Evolutionary conservation across 495 filamentous ascomycete genomes (phyloP).

Genomic region (Massariosphaeria phaeospora): DNA sequence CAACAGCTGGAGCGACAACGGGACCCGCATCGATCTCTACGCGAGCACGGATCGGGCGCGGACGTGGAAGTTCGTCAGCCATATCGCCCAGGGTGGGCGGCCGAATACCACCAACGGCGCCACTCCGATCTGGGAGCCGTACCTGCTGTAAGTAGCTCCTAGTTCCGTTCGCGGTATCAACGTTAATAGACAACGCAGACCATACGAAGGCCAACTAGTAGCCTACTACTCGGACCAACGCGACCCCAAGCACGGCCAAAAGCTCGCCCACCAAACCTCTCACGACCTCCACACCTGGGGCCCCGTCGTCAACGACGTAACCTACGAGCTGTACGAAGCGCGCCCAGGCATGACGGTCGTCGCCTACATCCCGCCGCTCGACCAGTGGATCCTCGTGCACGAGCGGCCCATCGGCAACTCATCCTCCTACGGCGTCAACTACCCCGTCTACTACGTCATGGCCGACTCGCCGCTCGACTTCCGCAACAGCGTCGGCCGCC

Average conservation of each 20-base stretch:
- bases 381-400: conserved; percentile 57
- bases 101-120: conserved; percentile 56
- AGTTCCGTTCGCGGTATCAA: not conserved
- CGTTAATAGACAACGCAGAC: not conserved
- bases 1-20: conserved; percentile 14
- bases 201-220: conserved; percentile 50
- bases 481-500: conserved; percentile 39
- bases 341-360: conserved; percentile 64
- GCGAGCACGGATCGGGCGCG: conserved; percentile 5
- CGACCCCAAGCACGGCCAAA: conserved; percentile 55
- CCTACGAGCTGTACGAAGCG: conserved; percentile 51
- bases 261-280: conserved; percentile 57
- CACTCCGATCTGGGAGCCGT: conserved; percentile 68
- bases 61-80: conserved; percentile 61
- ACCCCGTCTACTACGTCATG: conserved; percentile 56
- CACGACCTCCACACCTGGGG: conserved; percentile 56
- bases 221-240: conserved; percentile 66
- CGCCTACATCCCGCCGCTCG: conserved; percentile 50
- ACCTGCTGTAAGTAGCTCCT: conserved; percentile 43
- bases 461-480: conserved; percentile 51
- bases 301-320: conserved; percentile 55
- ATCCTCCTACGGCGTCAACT: conserved; percentile 35
- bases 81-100: conserved; percentile 60
- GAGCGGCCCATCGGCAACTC: conserved; percentile 47
- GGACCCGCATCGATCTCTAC: conserved; percentile 17